Conservation (phyloP, 148 eudicot genomes). For the Camellia sinensis region DNA sequence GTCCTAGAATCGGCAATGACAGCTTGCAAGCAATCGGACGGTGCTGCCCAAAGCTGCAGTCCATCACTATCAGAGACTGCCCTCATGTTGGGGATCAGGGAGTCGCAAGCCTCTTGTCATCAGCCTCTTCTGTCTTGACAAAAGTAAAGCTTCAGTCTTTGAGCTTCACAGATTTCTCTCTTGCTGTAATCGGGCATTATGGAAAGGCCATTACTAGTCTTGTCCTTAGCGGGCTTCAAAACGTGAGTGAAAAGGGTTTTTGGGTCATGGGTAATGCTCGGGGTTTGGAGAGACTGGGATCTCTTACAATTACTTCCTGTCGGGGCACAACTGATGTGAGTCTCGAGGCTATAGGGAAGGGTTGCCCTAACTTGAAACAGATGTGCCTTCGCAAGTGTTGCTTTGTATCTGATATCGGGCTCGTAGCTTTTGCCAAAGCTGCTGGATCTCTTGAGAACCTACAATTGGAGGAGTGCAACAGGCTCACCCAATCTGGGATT, state of each 20-base stretch:
- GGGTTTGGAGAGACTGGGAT: slow-evolving; percentile 51
- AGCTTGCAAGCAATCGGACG: slow-evolving; percentile 61
- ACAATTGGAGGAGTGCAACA: slow-evolving; percentile 74
- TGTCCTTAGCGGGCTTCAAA: slow-evolving; percentile 48
- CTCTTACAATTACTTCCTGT: slow-evolving; percentile 60
- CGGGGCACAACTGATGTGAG: slow-evolving; percentile 66
- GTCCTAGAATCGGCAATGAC: slow-evolving; percentile 63
- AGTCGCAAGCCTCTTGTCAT: slow-evolving; percentile 55
- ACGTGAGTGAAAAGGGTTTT: slow-evolving; percentile 76
- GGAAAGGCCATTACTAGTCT: slow-evolving; percentile 71
- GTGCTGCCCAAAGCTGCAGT: slow-evolving; percentile 61
- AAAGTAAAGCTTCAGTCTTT: slow-evolving; percentile 68
- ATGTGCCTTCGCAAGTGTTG: slow-evolving; percentile 63
- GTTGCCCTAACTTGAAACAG: slow-evolving; percentile 63
- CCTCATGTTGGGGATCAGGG: slow-evolving; percentile 82
- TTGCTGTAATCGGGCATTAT: slow-evolving; percentile 77
- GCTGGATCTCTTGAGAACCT: slow-evolving; percentile 63
- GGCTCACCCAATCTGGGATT: slow-evolving; percentile 59
- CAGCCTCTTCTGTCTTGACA: slow-evolving; percentile 39
- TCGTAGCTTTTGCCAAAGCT: slow-evolving; percentile 56
- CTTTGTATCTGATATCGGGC: slow-evolving; percentile 62
- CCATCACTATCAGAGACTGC: slow-evolving; percentile 65
- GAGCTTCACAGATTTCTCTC: slow-evolving; percentile 70
- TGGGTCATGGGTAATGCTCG: slow-evolving; percentile 83
- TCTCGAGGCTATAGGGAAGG: slow-evolving; percentile 68